phyloP scores from a whole-genome alignment of 2,329 filamentous ascomycete species.

The Mycocentrospora acerina region DNA sequence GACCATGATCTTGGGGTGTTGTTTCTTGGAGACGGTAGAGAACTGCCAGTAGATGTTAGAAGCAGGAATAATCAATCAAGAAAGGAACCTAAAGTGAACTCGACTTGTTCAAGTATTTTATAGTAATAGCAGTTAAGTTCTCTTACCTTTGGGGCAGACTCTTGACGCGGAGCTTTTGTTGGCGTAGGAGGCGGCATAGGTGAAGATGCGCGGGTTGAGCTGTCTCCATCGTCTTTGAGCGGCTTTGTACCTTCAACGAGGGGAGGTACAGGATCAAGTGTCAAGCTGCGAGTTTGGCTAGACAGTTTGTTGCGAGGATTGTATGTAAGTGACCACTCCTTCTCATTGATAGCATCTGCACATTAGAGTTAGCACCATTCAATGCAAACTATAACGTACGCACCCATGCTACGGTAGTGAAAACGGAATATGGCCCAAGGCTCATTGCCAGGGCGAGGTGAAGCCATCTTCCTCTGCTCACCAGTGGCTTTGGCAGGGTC shows the following conservation, averaged over 20 bases:
- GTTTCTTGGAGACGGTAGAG: constrained; percentile 4
- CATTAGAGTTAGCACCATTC: not conserved
- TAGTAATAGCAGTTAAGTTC: not conserved
- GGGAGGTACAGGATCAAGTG: constrained; percentile 17
- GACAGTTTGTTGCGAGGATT: constrained; percentile 9
- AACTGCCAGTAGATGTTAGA: constrained; percentile 7
- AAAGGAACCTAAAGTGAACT: constrained; percentile 1
- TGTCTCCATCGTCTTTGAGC: constrained; percentile 10
- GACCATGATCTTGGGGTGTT: not conserved
- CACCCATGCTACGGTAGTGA: constrained; percentile 41
- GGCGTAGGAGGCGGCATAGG: constrained; percentile 8
- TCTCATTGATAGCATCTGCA: constrained; percentile 18
- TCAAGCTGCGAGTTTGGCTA: constrained; percentile 9
- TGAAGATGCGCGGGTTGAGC: constrained; percentile 13
- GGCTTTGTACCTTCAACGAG: constrained; percentile 10
- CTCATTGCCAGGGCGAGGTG: constrained; percentile 32
- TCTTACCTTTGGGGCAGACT: constrained; percentile 11
- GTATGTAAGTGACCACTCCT: constrained; percentile 8
- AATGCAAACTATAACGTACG: not conserved
- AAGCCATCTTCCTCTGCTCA: constrained; percentile 12
- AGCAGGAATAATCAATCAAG: not conserved
- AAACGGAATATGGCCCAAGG: constrained; percentile 47
- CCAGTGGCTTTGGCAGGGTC: constrained; percentile 7
- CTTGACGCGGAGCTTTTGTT: constrained; percentile 1
- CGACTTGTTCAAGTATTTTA: not conserved